Evolutionary conservation across 441 rosid species (phyloP), one percentile per base, ranked within the genome.

Genomic region (Eutrema salsugineum): DNA sequence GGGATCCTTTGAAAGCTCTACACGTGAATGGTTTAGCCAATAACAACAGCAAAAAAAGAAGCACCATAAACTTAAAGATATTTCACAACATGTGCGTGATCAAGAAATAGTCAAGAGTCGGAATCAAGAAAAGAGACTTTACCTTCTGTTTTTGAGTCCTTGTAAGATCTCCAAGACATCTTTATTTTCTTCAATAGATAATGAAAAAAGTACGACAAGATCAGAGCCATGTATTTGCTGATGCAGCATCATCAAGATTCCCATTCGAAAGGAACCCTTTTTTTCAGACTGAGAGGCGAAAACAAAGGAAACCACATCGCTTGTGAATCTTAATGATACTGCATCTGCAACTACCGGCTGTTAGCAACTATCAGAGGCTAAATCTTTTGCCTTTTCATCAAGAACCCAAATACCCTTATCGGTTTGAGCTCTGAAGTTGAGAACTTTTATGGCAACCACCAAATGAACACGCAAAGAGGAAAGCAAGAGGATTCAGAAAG

Each of bases 231-330:
- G 79, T 76, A 76, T 58, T 22, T 64, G 79, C 72, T 65, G 79
- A 76, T 76, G 79, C 79, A 76, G 79, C 79, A 76, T 76, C 79
- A 76, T 76, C 79, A 76, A 76, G 79, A 76, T 76, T 76, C 79
- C 67, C 79, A 76, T 22, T 70, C 17, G 55, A 64, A 58, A 70
- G 67, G 79, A 49, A 27, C 49, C 67, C 56, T 69, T 76, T 48
- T 51, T 47, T 53, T 42, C 51, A 36, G 57, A 68, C 44, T 12
- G 38, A 36, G 60, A 38, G 24, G 48, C 22, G 17, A 68, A 47
- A 48, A 35, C 79, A 76, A 70, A 70, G 66, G 56, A 53, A 63
- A 63, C 66, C 61, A 70, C 48, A 56, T 70, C 76, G 58, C 42
- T 16, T 76, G 76, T 76, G 79, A 76, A 70, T 76, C 79, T 76